Base-by-base conservation (phyloP, 805 yeast species). In the Ogataea saltuana region DNA sequence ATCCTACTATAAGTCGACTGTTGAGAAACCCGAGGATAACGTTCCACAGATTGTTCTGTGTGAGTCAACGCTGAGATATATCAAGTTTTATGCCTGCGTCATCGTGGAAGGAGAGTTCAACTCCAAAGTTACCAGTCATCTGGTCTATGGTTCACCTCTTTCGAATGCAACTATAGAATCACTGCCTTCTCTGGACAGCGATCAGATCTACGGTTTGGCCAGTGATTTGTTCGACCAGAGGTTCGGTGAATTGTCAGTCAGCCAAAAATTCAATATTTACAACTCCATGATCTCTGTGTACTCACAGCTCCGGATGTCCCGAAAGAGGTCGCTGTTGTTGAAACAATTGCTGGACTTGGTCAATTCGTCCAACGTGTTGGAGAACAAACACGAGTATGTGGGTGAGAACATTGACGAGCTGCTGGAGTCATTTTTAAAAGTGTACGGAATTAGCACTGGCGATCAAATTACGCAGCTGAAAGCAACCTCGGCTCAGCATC, bases 11-110 rank as follows among this genome's bases (percentile, higher is more conserved):
- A 74, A 70, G 43, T 53, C 66, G 29, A 81, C 91, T 28, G 68
- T 78, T 4, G 60, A 69, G 29, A 81, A 76, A 43, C 71, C 74
- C 7, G 88, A 81, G 43, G 96, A 91, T 50, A 78, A 77, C 50
- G 90, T 84, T 0, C 97, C 98, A 0, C 91, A 83, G 46, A 63
- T 84, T 1, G 89, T 89, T 0, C 85, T 80, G 50, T 79, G 85
- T 32, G 96, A 88, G 50, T 72, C 83, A 2, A 68, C 85, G 2
- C 51, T 89, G 23, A 71, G 97, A 46, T 76, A 73, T 39, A 65
- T 82, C 17, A 79, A 80, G 42, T 73, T 86, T 40, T 74, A 85
- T 74, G 71, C 83, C 1, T 60, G 70, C 8, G 60, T 80, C 4
- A 71, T 71, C 48, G 57, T 73, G 2, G 75, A 78, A 25, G 78